Base-by-base conservation (phyloP, 352 stramenopile genomes). In the Phytophthora boehmeriae region DNA sequence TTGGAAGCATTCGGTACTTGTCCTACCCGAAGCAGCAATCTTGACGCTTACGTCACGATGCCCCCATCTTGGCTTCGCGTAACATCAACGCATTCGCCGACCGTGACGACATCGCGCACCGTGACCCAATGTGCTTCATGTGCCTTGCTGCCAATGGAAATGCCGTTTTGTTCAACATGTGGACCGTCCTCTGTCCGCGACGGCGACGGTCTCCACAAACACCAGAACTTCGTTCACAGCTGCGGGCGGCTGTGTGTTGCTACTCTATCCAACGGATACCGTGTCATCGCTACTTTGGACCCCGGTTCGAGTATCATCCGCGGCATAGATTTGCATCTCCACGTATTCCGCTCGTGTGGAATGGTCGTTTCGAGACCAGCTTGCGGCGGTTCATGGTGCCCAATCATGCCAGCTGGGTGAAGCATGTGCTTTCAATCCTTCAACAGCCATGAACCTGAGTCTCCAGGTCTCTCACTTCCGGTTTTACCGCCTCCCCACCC, bases 391-490 rank as follows among this genome's bases (percentile, higher is more conserved):
- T 44, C 25, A 30, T 30, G 25, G 25, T 30, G 6, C 25, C 3
- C 3, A 3, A 30, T 30, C 38, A 16, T 41, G 34, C 34, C 34
- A 41, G 34, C 34, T 41, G 38, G 38, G 14, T 44, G 38, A 17
- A 44, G 38, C 13, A 22, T 44, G 38, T 22, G 9, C 34, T 17
- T n/a, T n/a, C 14, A 39, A 39, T 39, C 14, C 2, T 39, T n/a
- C 9, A 39, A 13, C 34, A 9, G 34, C 3, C 25, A 30, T 30
- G 25, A 30, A 6, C 25, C 25, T 30, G 25, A 30, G 25, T 6
- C 25, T 30, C 39, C 34, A 36, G 44, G 38, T 56, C 57, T 44
- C 41, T 71, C 58, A 72, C 36, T 72, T 72, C 57, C 53, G 58
- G 63, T 68, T 72, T 67, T 67, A 14, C 58, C 25, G 43, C 41